Evolutionary conservation across 768 basidiomycete species (phyloP).

Genomic region (Agaricus subrufescens): DNA sequence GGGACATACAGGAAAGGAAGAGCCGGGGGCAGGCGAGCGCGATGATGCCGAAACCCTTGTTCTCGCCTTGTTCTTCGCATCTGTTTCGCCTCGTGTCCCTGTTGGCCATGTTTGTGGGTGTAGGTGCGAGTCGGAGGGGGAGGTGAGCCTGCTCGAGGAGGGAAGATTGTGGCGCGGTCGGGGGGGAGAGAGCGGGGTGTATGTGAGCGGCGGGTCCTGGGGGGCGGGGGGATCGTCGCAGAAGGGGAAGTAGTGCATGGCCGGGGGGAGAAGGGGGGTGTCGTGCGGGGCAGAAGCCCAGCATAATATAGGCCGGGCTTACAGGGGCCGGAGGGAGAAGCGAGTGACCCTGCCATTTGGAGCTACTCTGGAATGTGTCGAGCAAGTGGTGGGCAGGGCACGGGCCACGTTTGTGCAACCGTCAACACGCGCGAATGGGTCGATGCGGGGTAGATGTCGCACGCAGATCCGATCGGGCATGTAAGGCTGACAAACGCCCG

Average conservation of each 20-base stretch:
- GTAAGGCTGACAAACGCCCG: too few relatives aligned
- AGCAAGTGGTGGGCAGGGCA: too few relatives aligned
- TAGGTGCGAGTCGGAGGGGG: not conserved
- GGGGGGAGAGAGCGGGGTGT: conserved; percentile 5
- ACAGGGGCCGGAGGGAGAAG: not conserved
- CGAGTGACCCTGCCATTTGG: too few relatives aligned
- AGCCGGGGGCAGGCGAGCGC: too few relatives aligned
- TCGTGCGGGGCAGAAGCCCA: not conserved
- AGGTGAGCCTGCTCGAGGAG: not conserved
- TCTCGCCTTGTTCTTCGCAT: too few relatives aligned
- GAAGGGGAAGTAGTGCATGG: not conserved
- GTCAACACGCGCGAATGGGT: too few relatives aligned
- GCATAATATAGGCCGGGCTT: not conserved
- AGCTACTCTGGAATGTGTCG: too few relatives aligned
- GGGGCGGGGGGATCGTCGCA: conserved; percentile 9
- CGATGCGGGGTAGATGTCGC: too few relatives aligned
- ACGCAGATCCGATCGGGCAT: too few relatives aligned
- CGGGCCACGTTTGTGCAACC: not conserved
- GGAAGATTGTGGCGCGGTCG: not conserved
- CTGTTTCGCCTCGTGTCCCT: not conserved
- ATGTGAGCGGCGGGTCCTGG: conserved; percentile 2
- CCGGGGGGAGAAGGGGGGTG: too few relatives aligned
- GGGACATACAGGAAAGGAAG: too few relatives aligned
- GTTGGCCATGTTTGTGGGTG: not conserved
- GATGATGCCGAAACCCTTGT: too few relatives aligned